Evolutionary conservation across 2,329 filamentous ascomycete species (phyloP), one percentile per base, ranked within the genome.

Genomic region (Trichocomaceae sp.): DNA sequence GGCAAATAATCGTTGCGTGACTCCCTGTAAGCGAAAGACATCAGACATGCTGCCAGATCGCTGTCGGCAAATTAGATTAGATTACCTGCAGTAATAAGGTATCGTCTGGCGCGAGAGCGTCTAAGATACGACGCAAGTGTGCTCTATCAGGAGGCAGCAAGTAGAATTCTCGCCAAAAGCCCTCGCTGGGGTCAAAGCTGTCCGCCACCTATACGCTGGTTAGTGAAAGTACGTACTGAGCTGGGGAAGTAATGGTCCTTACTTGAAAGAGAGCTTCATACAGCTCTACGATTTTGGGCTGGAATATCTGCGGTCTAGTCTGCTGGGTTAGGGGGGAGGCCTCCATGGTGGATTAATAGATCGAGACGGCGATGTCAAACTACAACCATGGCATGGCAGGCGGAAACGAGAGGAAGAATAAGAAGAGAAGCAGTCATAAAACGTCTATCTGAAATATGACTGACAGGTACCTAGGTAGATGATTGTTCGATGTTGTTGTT

Each of bases 141-240:
- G 77, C 70, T 53, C 83, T 80, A 67, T 96, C 90, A 20, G 92
- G 91, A 59, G 84, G 85, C 56, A 96, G 79, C 37, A 99, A 80
- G 71, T 99, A 99, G 74, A 99, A 90, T 72, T 96, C 93, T 61
- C 83, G 81, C 93, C 93, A 99, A 75, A 96, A 99, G 44, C 90
- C 92, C 58, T 96, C 90, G 0, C 88, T 82, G 59, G 86, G 86
- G 26, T 90, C 86, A 50, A 77, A 72, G 57, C 83, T 53, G 20
- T 53, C 51, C 12, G 31, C 12, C 5, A 45, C 17, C 51, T 53
- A 41, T 12, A 22, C 13, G 26, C 26, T 20, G 23, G 9, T 53
- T 42, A 47, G 51, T 45, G 12, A 26, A 47, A 20, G 2, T 9
- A 3, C 13, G 2, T 29, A 7, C 42, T 17, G 10, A 33, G 13